Conservation (phyloP, 2,329 filamentous ascomycete species). For the Aspergillus brunneoviolaceus region DNA sequence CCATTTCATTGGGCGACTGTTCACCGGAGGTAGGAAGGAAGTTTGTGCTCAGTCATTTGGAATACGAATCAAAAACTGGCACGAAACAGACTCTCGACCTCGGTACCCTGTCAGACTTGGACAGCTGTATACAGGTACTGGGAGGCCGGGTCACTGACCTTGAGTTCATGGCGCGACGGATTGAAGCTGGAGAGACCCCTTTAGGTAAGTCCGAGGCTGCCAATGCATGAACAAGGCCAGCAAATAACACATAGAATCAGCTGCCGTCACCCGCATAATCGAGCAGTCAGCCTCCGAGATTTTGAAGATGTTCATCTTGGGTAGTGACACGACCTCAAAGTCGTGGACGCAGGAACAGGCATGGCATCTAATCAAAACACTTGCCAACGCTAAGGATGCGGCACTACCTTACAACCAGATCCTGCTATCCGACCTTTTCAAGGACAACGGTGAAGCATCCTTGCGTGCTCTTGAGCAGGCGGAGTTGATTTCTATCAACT, state of each 20-base stretch:
- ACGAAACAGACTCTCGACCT: slow-evolving; percentile 49
- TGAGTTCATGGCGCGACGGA: slow-evolving; percentile 85
- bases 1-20: slow-evolving; percentile 81
- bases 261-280: slow-evolving; percentile 84
- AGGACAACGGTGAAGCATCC: slow-evolving; percentile 68
- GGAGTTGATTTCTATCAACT: slow-evolving; percentile 78
- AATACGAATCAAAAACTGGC: slow-evolving; percentile 43
- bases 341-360: slow-evolving; percentile 83
- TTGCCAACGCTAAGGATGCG: slow-evolving; percentile 62
- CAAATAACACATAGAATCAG: slow-evolving; percentile 33
- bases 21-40: slow-evolving; percentile 82
- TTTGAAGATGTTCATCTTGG: slow-evolving; percentile 83
- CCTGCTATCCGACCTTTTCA: slow-evolving; percentile 73
- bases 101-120: slow-evolving; percentile 67
- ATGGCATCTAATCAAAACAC: slow-evolving; percentile 79
- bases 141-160: slow-evolving; percentile 94
- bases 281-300: slow-evolving; percentile 87
- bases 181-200: slow-evolving; percentile 83
- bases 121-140: slow-evolving; percentile 75
- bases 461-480: slow-evolving; percentile 79
- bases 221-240: not conserved
- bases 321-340: slow-evolving; percentile 55
- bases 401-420: slow-evolving; percentile 80
- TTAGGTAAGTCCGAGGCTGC: slow-evolving; percentile 44
- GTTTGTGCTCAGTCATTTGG: slow-evolving; percentile 82